phyloP scores from a whole-genome alignment of 2,329 filamentous ascomycete species.

The Colletotrichum limetticola region DNA sequence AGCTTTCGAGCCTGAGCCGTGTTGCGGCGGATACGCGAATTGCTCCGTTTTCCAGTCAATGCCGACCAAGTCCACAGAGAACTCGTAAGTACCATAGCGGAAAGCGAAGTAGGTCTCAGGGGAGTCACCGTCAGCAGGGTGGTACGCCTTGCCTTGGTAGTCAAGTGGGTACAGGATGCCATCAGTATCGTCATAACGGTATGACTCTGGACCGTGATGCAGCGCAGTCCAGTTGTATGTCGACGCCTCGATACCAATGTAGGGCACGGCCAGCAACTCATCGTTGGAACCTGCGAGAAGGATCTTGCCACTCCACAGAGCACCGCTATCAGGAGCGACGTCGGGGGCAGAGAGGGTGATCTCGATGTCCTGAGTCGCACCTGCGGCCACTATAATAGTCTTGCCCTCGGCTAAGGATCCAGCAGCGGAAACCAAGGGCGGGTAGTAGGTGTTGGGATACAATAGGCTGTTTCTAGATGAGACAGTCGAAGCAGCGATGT shows the following conservation, averaged over 20 bases:
- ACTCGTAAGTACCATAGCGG: constrained; percentile 37
- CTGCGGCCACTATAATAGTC: constrained; percentile 2
- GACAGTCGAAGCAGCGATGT: constrained; percentile 23
- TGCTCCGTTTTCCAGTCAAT: constrained; percentile 31
- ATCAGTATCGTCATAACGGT: constrained; percentile 30
- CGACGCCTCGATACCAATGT: constrained; percentile 38
- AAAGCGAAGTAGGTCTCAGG: constrained; percentile 37
- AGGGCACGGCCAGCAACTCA: constrained; percentile 35
- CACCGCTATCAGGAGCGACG: constrained; percentile 32
- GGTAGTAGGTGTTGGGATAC: constrained; percentile 34
- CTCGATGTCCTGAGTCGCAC: constrained; percentile 13
- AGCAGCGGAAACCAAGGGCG: constrained; percentile 9
- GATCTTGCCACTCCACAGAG: constrained; percentile 39
- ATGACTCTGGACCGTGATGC: constrained; percentile 29
- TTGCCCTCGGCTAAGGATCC: constrained; percentile 26
- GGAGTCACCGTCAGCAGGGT: constrained; percentile 31
- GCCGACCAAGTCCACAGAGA: constrained; percentile 37
- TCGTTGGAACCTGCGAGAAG: constrained; percentile 35
- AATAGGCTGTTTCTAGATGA: constrained; percentile 22
- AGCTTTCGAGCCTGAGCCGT: constrained; percentile 16
- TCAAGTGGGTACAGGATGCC: constrained; percentile 36
- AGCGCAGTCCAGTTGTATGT: constrained; percentile 39
- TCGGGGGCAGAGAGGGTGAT: constrained; percentile 25
- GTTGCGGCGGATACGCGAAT: constrained; percentile 32
- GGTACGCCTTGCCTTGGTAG: constrained; percentile 24